Evolutionary conservation across 441 rosid genomes (phyloP).

Genomic region (Geranium incanum): DNA sequence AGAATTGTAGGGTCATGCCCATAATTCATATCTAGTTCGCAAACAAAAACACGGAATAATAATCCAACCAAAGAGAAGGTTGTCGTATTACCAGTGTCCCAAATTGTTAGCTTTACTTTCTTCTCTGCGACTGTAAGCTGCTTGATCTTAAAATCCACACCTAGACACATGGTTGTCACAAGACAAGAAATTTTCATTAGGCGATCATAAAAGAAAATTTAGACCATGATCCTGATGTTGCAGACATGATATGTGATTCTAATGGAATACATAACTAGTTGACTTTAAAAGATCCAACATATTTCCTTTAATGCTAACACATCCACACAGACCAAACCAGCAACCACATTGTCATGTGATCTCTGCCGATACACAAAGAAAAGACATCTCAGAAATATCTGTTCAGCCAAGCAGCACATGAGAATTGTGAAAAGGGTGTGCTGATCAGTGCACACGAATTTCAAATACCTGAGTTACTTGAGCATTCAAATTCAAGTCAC

Average conservation of each 20-base stretch:
- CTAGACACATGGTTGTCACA: constrained; percentile 29
- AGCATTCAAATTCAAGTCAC: background rate
- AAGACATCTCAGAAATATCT: background rate
- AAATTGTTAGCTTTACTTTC: constrained; percentile 81
- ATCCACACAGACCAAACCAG: background rate
- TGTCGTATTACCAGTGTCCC: constrained; percentile 72
- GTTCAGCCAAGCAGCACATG: no score
- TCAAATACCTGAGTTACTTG: background rate
- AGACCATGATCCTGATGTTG: background rate
- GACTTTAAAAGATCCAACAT: background rate
- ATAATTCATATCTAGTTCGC: background rate
- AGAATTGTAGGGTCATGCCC: background rate
- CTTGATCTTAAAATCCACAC: constrained; percentile 96
- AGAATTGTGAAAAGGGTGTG: no score
- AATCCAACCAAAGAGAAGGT: background rate
- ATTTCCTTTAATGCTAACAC: background rate
- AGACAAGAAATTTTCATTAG: background rate
- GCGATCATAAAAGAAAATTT: background rate
- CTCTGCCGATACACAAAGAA: background rate
- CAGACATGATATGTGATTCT: no score
- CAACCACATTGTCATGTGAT: background rate
- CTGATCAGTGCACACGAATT: background rate
- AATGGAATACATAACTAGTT: no score
- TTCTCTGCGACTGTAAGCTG: constrained; percentile 67
- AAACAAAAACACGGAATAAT: background rate